Evolutionary conservation across 768 basidiomycete species (phyloP), one percentile per base, ranked within the genome.

Genomic region (Lactarius trivialis): DNA sequence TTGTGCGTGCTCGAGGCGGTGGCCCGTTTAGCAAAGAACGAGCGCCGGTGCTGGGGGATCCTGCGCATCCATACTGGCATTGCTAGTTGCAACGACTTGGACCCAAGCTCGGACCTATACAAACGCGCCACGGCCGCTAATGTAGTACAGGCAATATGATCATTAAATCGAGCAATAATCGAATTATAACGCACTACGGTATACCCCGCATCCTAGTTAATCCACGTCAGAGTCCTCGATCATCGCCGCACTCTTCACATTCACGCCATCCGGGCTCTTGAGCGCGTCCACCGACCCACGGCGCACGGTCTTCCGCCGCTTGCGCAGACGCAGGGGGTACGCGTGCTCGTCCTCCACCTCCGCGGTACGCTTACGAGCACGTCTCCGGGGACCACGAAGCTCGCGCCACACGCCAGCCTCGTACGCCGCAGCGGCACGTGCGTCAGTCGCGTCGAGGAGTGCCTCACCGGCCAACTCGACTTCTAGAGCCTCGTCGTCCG

Each of bases 391-490:
- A 32, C 36, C 55, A 2, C 36, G 34, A 2, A 61, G 37, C 55
- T 61, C 60, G 37, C 49, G 55, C 82, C 80, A 83, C 28, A 82
- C 70, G n/a, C 60, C 37, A 17, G 68, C 64, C 70, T 85, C 81
- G 56, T 77, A 75, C 24, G 57, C 62, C 34, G 61, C 67, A 26
- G 75, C 77, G 15, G 64, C 37, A 32, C 60, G 61, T 34, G 60
- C 52, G 61, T 84, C 82, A 56, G 49, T 39, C 30, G 68, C 56
- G 36, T 85, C 79, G 50, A 79, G 66, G 24, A 68, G 66, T 7
- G 70, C 74, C 33, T 85, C 84, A 8, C 78, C 78, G 24, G 69
- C 56, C 53, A 83, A 64, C 67, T 81, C 82, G 1, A 60, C 67
- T 19, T 62, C 63, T 41, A 82, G 57, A 26, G 66, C 73, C 19